Conservation (phyloP, 306 rosid species). For the Trifolium fragiferum region DNA sequence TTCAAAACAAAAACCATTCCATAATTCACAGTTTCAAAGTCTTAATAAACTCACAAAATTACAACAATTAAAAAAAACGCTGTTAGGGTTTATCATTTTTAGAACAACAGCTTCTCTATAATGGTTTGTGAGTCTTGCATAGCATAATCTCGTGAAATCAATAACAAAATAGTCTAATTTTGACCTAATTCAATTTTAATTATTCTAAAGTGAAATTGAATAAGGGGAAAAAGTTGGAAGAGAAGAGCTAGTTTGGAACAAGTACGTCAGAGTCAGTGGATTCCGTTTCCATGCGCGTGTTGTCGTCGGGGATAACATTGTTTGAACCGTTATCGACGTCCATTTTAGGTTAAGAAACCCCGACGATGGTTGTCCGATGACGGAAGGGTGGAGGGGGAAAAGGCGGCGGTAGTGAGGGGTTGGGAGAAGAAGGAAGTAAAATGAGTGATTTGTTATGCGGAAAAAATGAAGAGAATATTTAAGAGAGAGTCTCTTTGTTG, state of each 20-base stretch:
- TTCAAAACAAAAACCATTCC: conserved; percentile 40
- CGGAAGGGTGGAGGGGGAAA: too few species aligned
- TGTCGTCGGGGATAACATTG: conserved; percentile 26
- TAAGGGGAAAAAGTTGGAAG: too few species aligned
- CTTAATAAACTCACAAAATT: not conserved
- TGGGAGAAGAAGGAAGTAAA: too few species aligned
- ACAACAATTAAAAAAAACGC: not conserved
- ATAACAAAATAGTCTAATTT: not conserved
- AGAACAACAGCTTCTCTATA: not conserved
- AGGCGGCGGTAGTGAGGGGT: too few species aligned
- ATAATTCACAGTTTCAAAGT: not conserved
- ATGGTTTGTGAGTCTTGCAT: not conserved
- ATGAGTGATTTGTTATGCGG: too few species aligned
- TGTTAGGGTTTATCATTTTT: conserved; percentile 32
- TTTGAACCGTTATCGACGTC: conserved; percentile 52
- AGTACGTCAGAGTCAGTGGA: conserved; percentile 49
- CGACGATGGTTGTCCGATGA: too few species aligned
- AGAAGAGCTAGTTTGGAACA: not conserved
- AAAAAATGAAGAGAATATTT: too few species aligned
- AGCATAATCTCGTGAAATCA: too few species aligned
- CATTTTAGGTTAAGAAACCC: conserved; percentile 43
- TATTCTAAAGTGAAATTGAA: not conserved
- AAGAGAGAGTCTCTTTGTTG: too few species aligned
- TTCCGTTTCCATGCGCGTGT: conserved; percentile 54
- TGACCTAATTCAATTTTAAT: not conserved